Evolutionary conservation across 371 early-diverging fungal genomes (phyloP).

Genomic region (Dinochytrium kinnereticum): DNA sequence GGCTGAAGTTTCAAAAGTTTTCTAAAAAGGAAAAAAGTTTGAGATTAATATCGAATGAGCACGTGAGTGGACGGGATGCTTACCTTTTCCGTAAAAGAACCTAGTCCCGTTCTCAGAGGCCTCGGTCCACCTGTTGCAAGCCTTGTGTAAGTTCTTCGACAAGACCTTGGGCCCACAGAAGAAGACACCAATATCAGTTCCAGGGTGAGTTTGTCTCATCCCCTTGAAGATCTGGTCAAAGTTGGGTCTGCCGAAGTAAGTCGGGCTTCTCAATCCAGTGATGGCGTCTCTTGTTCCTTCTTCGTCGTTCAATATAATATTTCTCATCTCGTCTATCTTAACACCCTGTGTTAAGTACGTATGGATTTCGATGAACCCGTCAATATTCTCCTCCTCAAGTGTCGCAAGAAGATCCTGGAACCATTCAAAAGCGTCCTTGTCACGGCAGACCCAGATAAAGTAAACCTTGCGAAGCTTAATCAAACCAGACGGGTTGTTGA

Average conservation of each 20-base stretch:
- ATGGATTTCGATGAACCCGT: conserved; percentile 55
- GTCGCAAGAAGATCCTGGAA: conserved; percentile 61
- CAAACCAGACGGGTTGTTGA: conserved; percentile 49
- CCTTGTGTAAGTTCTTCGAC: conserved; percentile 57
- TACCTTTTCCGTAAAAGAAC: conserved; percentile 58
- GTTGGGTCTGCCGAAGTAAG: conserved; percentile 60
- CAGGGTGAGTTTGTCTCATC: conserved; percentile 42
- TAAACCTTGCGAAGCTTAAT: conserved; percentile 76
- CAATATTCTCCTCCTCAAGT: conserved; percentile 57
- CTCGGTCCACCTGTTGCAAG: conserved; percentile 69
- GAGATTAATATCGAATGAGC: too few relatives aligned
- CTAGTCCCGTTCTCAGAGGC: conserved; percentile 49
- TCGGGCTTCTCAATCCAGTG: conserved; percentile 54
- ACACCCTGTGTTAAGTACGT: conserved; percentile 51
- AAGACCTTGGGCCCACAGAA: conserved; percentile 65
- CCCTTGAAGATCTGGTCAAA: conserved; percentile 54
- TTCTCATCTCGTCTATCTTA: conserved; percentile 50
- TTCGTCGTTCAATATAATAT: conserved; percentile 56
- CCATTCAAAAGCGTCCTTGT: conserved; percentile 70
- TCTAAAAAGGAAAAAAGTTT: too few relatives aligned
- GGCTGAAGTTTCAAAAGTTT: too few relatives aligned
- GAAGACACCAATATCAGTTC: conserved; percentile 59
- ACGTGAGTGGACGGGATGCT: too few relatives aligned
- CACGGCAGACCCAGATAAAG: conserved; percentile 87
- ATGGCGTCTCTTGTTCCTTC: conserved; percentile 53